These are phyloP conservation scores for Fraxinus ornus DNA, from an alignment of 305 asterid genomes.

Conservation along the genomic window DNA sequence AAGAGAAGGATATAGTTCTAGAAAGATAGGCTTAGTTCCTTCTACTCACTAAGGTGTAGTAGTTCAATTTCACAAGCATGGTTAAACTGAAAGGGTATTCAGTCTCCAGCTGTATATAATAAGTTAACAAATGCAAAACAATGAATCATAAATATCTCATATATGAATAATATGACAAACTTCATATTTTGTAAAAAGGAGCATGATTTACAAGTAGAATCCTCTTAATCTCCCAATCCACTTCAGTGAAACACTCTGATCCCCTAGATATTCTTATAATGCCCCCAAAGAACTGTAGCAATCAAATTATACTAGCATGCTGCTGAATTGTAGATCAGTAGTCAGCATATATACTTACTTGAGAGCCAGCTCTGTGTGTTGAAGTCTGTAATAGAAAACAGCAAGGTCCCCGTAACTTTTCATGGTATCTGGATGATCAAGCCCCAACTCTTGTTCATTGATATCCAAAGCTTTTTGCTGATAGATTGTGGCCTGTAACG, in stretches of 20 bases:
- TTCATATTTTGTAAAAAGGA: not conserved
- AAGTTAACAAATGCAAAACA: not conserved
- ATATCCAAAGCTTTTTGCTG: conserved; percentile 99
- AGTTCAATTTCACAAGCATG: conserved; percentile 8
- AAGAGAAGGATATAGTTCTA: conserved; percentile 8
- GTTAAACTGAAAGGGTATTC: not conserved
- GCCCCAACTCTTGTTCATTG: conserved; percentile 94
- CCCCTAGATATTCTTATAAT: not conserved
- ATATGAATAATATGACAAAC: not conserved
- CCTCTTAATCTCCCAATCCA: conserved; percentile 11
- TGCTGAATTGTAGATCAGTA: conserved; percentile 17
- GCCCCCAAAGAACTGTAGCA: not conserved
- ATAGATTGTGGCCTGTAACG: conserved; percentile 87
- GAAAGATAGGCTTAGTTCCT: conserved; percentile 14
- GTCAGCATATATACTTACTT: conserved; percentile 53
- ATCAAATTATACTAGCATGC: conserved; percentile 18
- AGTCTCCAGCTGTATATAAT: not conserved
- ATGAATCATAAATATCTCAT: not conserved
- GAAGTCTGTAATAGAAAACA: conserved; percentile 97
- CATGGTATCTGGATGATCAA: conserved; percentile 99
- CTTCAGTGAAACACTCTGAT: conserved; percentile 5
- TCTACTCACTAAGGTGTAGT: conserved; percentile 6
- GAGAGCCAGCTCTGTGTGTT: conserved; percentile 98
- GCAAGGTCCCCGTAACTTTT: conserved; percentile 99
- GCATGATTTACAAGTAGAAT: not conserved